A percentile compares a stretch with the other conserved stretches of the same genome.
These are phyloP conservation scores for Mycena indigotica DNA, from an alignment of 768 basidiomycete genomes.

Conservation along the genomic window DNA sequence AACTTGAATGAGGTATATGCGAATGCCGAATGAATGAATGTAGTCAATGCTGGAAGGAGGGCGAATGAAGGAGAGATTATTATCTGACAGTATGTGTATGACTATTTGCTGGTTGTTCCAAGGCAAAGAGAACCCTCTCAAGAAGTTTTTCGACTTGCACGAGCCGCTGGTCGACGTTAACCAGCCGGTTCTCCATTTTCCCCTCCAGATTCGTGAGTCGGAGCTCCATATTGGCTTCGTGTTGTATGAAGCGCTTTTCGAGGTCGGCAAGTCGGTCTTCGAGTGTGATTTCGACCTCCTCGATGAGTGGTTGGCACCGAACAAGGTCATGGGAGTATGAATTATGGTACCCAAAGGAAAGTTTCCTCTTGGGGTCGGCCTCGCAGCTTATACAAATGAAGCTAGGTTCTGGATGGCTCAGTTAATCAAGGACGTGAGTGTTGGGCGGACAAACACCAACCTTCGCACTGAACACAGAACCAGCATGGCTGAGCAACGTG, in stretches of 20 bases:
- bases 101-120: neutral
- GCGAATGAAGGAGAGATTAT: too few relatives aligned
- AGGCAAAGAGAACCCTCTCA: slow-evolving; percentile 4
- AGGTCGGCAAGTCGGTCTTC: slow-evolving; percentile 21
- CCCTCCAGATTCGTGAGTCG: slow-evolving; percentile 11
- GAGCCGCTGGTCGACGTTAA: slow-evolving; percentile 20
- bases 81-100: too few relatives aligned
- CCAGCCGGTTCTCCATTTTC: slow-evolving; percentile 5
- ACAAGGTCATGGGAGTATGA: slow-evolving; percentile 22
- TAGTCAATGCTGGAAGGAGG: neutral
- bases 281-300: slow-evolving; percentile 23
- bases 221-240: slow-evolving; percentile 20
- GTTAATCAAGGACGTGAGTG: too few relatives aligned
- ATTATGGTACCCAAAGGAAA: slow-evolving; percentile 19
- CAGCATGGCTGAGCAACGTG: slow-evolving; percentile 21
- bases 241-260: slow-evolving; percentile 20
- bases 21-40: neutral
- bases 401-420: slow-evolving; percentile 14
- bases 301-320: slow-evolving; percentile 12
- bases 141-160: slow-evolving; percentile 18
- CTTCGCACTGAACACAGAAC: slow-evolving; percentile 26
- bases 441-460: neutral
- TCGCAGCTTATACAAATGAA: slow-evolving; percentile 21
- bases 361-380: slow-evolving; percentile 15
- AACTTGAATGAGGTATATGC: too few relatives aligned